phyloP scores from a whole-genome alignment of 2,329 filamentous ascomycete species.

The Blastomyces silverae region DNA sequence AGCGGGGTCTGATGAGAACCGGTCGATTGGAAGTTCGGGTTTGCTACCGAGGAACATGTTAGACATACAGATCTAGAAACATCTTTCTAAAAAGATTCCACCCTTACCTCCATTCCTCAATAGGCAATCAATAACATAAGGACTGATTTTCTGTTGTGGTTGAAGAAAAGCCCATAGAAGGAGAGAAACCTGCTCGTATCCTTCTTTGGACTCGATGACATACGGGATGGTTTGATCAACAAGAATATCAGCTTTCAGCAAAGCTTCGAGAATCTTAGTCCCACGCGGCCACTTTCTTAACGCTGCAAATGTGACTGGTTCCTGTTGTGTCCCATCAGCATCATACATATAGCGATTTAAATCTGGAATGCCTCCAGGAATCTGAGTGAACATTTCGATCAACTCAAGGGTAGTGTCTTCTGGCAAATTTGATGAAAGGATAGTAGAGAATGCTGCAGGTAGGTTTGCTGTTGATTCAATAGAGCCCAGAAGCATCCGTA shows the following conservation, averaged over 20 bases:
- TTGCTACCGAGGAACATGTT: slow-evolving; percentile 36
- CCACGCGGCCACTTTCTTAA: slow-evolving; percentile 52
- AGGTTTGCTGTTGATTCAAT: slow-evolving; percentile 39
- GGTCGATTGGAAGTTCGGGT: slow-evolving; percentile 51
- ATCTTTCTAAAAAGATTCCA: background rate
- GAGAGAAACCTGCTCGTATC: slow-evolving; percentile 51
- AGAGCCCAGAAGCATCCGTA: slow-evolving; percentile 14
- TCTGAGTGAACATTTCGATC: slow-evolving; percentile 44
- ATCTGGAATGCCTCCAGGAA: slow-evolving; percentile 13
- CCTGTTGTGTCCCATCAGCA: slow-evolving; percentile 40
- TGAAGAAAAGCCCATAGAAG: slow-evolving; percentile 57
- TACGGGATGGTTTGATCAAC: slow-evolving; percentile 49
- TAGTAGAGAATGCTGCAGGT: slow-evolving; percentile 49
- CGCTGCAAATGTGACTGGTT: slow-evolving; percentile 49
- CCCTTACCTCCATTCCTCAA: slow-evolving; percentile 42
- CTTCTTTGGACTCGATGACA: slow-evolving; percentile 44
- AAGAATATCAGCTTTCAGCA: slow-evolving; percentile 55
- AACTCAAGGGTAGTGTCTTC: slow-evolving; percentile 49
- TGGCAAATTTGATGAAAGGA: slow-evolving; percentile 48
- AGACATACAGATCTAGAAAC: slow-evolving; percentile 17
- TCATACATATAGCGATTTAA: slow-evolving; percentile 37
- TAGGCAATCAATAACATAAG: slow-evolving; percentile 51
- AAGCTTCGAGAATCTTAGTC: slow-evolving; percentile 45
- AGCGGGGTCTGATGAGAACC: slow-evolving; percentile 52
- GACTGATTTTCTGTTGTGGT: slow-evolving; percentile 57